Evolutionary conservation across 2,329 filamentous ascomycete species (phyloP).

Genomic region (Sporothrix schenckii): DNA sequence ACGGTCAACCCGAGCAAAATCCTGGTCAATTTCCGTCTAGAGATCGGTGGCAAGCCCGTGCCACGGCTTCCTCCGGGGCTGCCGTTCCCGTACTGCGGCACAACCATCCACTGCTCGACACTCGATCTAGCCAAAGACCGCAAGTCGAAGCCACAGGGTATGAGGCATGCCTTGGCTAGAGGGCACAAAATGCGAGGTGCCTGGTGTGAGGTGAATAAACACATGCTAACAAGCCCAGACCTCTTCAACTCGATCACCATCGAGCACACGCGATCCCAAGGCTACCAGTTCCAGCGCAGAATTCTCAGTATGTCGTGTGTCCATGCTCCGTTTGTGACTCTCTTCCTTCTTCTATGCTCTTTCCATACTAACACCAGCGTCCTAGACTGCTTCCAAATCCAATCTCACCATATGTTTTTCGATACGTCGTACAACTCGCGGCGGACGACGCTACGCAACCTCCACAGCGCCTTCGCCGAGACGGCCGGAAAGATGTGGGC

Average conservation of each 20-base stretch:
- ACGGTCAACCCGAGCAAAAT: conserved; percentile 76
- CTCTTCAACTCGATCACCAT: conserved; percentile 76
- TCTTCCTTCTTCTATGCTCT: not conserved
- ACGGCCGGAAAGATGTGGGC: conserved; percentile 75
- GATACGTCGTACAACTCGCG: conserved; percentile 77
- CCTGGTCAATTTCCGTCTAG: conserved; percentile 77
- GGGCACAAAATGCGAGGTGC: not conserved
- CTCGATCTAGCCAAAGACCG: conserved; percentile 74
- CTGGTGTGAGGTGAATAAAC: not conserved
- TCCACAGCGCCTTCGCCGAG: conserved; percentile 74
- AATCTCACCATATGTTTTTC: conserved; percentile 81
- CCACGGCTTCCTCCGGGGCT: conserved; percentile 48
- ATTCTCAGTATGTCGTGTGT: conserved; percentile 60
- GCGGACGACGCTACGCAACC: conserved; percentile 69
- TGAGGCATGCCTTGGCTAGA: conserved; percentile 36
- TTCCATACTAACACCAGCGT: not conserved
- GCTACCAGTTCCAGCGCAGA: conserved; percentile 79
- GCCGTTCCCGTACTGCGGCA: conserved; percentile 88
- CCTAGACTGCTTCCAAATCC: conserved; percentile 71
- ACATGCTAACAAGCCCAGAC: conserved; percentile 42
- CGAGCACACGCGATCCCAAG: conserved; percentile 71
- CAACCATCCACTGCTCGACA: conserved; percentile 71
- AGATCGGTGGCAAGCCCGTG: conserved; percentile 57
- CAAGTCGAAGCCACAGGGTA: conserved; percentile 56
- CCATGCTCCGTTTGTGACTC: too few relatives aligned